A percentile compares a stretch with the other conserved stretches of the same genome.
Conservation (phyloP, 2,329 filamentous ascomycete genomes). For the Macrophomina phaseolina region DNA sequence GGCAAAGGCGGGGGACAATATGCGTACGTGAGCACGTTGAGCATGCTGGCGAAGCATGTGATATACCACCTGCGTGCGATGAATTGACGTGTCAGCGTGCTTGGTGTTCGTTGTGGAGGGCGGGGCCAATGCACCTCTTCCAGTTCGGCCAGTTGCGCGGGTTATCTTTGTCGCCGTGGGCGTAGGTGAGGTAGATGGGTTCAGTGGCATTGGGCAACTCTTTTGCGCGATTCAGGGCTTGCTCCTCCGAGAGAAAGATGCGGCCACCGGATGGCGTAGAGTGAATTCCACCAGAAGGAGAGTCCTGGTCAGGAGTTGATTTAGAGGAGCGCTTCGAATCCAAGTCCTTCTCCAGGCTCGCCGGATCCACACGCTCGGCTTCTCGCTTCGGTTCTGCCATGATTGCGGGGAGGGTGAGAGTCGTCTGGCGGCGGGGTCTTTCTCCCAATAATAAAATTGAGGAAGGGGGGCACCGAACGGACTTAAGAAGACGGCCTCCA, state of each 20-base stretch:
- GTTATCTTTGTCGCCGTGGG: constrained; percentile 39
- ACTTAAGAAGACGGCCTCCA: not conserved
- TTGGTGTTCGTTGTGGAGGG: too few species aligned
- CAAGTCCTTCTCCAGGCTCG: constrained; percentile 19
- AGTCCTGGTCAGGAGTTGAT: not conserved
- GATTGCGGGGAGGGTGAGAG: not conserved
- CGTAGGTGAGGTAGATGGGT: constrained; percentile 34
- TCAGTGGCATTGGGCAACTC: constrained; percentile 30
- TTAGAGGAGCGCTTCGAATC: constrained; percentile 17
- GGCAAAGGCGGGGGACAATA: not conserved
- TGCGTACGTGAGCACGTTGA: constrained; percentile 34
- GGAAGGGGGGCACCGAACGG: not conserved
- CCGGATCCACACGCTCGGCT: constrained; percentile 2
- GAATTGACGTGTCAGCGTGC: too few species aligned
- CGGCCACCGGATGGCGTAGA: not conserved
- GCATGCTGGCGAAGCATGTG: constrained; percentile 46
- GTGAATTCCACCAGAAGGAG: not conserved
- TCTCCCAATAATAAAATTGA: not conserved
- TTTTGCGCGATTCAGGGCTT: constrained; percentile 30
- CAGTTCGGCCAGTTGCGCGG: constrained; percentile 48
- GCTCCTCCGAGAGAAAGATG: constrained; percentile 30
- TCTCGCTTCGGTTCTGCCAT: not conserved
- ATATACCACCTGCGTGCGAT: constrained; percentile 43
- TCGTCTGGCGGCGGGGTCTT: too few species aligned
- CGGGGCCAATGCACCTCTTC: constrained; percentile 33